Percentiles rank a stretch among this genome's conserved stretches.
These are phyloP conservation scores for Leptographium lundbergii DNA, from an alignment of 2,329 filamentous ascomycete species.

Conservation along the genomic window DNA sequence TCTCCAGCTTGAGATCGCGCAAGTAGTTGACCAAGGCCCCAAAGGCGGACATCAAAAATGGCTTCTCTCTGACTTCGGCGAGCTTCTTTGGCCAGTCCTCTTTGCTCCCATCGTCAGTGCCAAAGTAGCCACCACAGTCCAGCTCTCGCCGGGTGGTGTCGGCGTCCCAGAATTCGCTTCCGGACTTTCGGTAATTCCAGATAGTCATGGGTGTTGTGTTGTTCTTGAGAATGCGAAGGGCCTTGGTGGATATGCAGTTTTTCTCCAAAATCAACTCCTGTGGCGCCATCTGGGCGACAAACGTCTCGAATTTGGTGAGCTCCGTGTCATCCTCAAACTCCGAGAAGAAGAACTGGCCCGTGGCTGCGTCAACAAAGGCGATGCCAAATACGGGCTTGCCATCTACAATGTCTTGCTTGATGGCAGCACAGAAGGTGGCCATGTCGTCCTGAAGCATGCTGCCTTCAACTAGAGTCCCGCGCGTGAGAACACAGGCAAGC, in stretches of 20 bases:
- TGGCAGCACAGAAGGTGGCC: conserved; percentile 89
- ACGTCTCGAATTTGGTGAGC: conserved; percentile 92
- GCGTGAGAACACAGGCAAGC: conserved; percentile 79
- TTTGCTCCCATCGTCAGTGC: conserved; percentile 30
- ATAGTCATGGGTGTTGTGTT: conserved; percentile 86
- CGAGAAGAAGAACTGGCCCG: conserved; percentile 87
- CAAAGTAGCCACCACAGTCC: conserved; percentile 67
- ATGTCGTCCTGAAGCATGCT: conserved; percentile 97
- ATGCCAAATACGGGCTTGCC: conserved; percentile 77
- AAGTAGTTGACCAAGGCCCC: conserved; percentile 85
- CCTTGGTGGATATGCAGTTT: conserved; percentile 72
- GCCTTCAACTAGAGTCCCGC: conserved; percentile 86
- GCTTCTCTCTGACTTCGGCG: conserved; percentile 59
- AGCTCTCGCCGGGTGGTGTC: conserved; percentile 74
- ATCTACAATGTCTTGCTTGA: conserved; percentile 62
- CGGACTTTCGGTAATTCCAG: conserved; percentile 86
- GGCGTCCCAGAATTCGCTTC: conserved; percentile 81
- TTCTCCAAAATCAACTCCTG: conserved; percentile 86
- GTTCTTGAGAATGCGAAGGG: conserved; percentile 86
- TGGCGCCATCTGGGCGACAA: conserved; percentile 83
- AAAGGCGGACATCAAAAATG: conserved; percentile 78
- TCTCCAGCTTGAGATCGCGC: conserved; percentile 74
- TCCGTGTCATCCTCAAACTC: conserved; percentile 87
- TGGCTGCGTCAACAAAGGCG: conserved; percentile 89
- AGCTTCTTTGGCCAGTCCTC: conserved; percentile 69